Evolutionary conservation across 140 eudicot genomes (phyloP).

Genomic region (Cichorium intybus): DNA sequence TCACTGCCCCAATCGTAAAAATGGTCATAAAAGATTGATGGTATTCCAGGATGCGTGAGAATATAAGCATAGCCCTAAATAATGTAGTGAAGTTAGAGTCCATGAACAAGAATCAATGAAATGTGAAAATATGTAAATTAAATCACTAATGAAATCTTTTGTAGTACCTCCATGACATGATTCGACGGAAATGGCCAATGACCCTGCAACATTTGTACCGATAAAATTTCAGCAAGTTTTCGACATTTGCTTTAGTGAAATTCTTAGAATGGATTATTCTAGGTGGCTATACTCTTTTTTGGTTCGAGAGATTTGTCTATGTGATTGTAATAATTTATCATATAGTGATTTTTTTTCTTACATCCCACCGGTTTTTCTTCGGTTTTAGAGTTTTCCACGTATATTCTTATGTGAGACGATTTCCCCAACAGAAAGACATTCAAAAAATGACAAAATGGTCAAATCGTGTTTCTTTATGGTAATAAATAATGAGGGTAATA

Average conservation of each 20-base stretch:
- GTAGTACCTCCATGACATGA: conserved; percentile 82
- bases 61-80: conserved; percentile 89
- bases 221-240: not conserved
- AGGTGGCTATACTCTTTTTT: not conserved
- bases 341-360: too few relatives aligned
- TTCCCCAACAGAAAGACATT: not conserved
- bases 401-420: not conserved
- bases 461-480: not conserved
- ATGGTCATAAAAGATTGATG: conserved; percentile 87
- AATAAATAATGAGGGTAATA: too few relatives aligned
- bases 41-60: conserved; percentile 91
- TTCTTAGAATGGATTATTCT: not conserved
- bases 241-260: not conserved
- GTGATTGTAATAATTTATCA: too few relatives aligned
- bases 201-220: conserved; percentile 43
- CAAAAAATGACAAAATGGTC: not conserved
- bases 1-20: conserved; percentile 75
- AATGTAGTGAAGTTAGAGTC: not conserved
- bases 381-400: not conserved
- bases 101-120: not conserved
- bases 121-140: not conserved
- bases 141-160: not conserved
- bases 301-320: not conserved
- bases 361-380: too few relatives aligned
- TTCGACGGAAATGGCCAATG: conserved; percentile 85